Base-by-base conservation (phyloP, 176 grass and related monocot genomes). In the Pontederia crassipes region DNA sequence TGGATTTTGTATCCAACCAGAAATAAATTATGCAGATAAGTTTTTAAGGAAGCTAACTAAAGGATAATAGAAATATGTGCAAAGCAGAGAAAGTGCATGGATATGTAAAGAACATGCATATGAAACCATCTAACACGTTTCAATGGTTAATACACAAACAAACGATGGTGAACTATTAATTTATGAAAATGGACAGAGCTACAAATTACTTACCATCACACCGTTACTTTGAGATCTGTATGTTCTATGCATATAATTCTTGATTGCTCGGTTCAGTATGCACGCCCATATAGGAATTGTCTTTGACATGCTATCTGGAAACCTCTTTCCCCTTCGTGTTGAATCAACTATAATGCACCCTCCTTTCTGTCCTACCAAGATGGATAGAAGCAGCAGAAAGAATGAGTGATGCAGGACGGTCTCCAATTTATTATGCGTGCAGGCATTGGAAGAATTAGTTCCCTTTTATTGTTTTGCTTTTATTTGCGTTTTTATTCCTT, bases 271-370 rank as follows among this genome's bases (percentile, higher is more conserved):
- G 73, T 97, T 97, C 12, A 97, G 61, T n/a, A 97, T 78, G 20
- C 78, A 83, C 1, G 85, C 80, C 92, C 87, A 97, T 57, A 97
- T 91, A 12, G 92, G 87, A 77, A 97, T 97, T 46, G 87, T 97
- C 76, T 97, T 97, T 62, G 92, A 87, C 92, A 97, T 82, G 54
- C 87, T 90, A 67, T 97, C 92, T 46, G 92, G 87, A 70, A 97
- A 97, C 15, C 83, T 75, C 59, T 97, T 97, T 29, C 92, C 87
- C 74, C 58, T 88, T 48, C 86, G 82, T 29, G 87, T 97, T 49
- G 92, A 97, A 83, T 97, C 92, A 46, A 91, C 83, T 61, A 97
- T 85, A 69, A 88, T 78, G 69, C 92, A 97, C 20, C 92, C 92
- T 67, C 83, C 87, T 88, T 74, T 88, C 71, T 91, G 83, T 71